These are phyloP conservation scores for Nannizziopsis barbatae DNA, from an alignment of 2,329 filamentous ascomycete species.

Conservation along the genomic window DNA sequence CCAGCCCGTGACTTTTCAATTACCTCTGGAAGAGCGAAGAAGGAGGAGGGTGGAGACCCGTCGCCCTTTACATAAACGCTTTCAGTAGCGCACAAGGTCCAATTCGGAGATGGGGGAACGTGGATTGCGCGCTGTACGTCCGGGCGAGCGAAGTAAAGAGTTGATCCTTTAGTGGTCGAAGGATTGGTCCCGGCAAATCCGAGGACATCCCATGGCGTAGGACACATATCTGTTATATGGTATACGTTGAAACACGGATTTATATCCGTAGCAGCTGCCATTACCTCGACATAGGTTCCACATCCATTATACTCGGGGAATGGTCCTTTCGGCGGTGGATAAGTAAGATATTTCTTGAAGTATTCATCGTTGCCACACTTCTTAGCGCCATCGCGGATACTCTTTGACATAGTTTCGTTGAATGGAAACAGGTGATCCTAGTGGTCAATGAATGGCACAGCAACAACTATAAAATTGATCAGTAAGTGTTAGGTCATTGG, in stretches of 20 bases:
- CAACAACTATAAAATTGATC: slow-evolving; percentile 21
- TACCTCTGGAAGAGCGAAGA: slow-evolving; percentile 54
- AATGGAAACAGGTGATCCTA: slow-evolving; percentile 37
- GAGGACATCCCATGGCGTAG: slow-evolving; percentile 56
- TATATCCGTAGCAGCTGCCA: slow-evolving; percentile 43
- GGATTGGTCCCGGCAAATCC: slow-evolving; percentile 54
- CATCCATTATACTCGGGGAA: slow-evolving; percentile 31
- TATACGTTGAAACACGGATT: slow-evolving; percentile 79
- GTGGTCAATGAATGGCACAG: slow-evolving; percentile 33
- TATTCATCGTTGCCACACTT: slow-evolving; percentile 39
- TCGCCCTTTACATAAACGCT: slow-evolving; percentile 39
- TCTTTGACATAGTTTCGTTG: slow-evolving; percentile 33
- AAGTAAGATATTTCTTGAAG: slow-evolving; percentile 47
- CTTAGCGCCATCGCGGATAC: slow-evolving; percentile 33
- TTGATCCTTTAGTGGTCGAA: slow-evolving; percentile 53
- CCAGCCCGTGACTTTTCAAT: slow-evolving; percentile 54
- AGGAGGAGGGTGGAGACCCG: slow-evolving; percentile 41
- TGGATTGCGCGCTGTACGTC: slow-evolving; percentile 61
- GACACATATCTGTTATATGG: slow-evolving; percentile 61
- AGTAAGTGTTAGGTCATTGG: neutral
- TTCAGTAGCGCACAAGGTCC: slow-evolving; percentile 45
- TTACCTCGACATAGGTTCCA: slow-evolving; percentile 44
- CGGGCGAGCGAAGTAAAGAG: slow-evolving; percentile 58
- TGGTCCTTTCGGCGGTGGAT: slow-evolving; percentile 51
- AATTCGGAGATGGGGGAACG: slow-evolving; percentile 43